Conservation (phyloP, 73 alveolate species). For the Paramecium bursaria region DNA sequence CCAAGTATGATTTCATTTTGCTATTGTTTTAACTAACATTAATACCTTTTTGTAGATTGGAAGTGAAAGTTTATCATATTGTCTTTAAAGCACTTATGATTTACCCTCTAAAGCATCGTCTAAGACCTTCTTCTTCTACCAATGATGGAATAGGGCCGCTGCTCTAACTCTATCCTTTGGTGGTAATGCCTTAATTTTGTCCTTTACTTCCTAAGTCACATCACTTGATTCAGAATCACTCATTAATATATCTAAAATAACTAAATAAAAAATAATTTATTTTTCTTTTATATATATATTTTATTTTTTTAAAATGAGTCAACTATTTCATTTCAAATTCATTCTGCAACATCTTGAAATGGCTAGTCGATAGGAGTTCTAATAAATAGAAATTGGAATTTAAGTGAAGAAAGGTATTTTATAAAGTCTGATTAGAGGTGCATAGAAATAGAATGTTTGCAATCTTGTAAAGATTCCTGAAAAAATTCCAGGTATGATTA, state of each 20-base stretch:
- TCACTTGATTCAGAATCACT: too few species aligned
- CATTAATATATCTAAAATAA: too few species aligned
- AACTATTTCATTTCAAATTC: slow-evolving; percentile 38
- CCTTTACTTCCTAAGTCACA: slow-evolving; percentile 1
- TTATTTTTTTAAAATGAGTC: not conserved
- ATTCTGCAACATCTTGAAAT: slow-evolving; percentile 52
- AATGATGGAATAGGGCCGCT: slow-evolving; percentile 61
- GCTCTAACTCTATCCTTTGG: slow-evolving; percentile 63
- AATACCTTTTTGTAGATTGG: slow-evolving; percentile 62
- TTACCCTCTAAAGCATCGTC: slow-evolving; percentile 62
- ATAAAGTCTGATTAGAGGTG: not conserved
- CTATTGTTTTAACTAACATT: not conserved
- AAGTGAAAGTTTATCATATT: slow-evolving; percentile 53
- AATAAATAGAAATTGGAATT: slow-evolving; percentile 6
- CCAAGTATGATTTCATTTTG: slow-evolving; percentile 52
- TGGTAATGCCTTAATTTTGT: slow-evolving; percentile 62
- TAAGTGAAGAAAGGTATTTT: slow-evolving; percentile 5
- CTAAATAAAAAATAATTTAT: too few species aligned
- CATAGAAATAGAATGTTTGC: not conserved
- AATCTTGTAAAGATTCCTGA: slow-evolving; percentile 33
- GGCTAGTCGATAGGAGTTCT: not conserved
- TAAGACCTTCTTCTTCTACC: slow-evolving; percentile 36
- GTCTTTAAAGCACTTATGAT: slow-evolving; percentile 35
- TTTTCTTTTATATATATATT: too few species aligned
- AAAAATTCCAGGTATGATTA: not conserved